Base-by-base conservation (phyloP, 2,329 filamentous ascomycete species). In the Aphanoascus verrucosus region DNA sequence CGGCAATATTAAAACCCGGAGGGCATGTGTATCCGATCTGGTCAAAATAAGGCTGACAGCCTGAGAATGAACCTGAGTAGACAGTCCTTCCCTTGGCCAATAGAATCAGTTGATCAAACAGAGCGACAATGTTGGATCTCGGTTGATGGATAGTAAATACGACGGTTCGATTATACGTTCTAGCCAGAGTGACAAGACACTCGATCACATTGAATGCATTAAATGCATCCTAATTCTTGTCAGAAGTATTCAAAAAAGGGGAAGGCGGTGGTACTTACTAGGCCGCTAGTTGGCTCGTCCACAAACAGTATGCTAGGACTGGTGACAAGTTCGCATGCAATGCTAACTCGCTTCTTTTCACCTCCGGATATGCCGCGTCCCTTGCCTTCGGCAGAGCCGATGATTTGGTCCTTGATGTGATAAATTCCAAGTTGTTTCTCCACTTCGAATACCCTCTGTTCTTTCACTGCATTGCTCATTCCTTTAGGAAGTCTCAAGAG, bases 81-180 rank as follows among this genome's bases (percentile, higher is more conserved):
- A 98, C 93, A 1, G 88, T 86, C 62, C 84, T 84, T 23, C 93
- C 93, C 60, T 88, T 84, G 1, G 93, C 93, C 42, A 98, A 76
- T 12, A 98, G 80, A 52, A 98, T 78, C n/a, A 98, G 77, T 53
- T 91, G 83, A 66, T 98, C 93, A 65, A 98, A 98, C 2, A 98
- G 78, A 8, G 93, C 93, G 19, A 97, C 93, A 64, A 98, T 98
- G 69, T 98, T 98, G 9, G 93, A 98, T 60, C 94, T 82, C 37
- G 93, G 93, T 64, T 98, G 93, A 68, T 98, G 93, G 59, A 98
- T 98, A 12, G 93, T 98, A 72, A 98, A 96, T 57, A 98, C 86
- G 53, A 98, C 89, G 0, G 94, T 98, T 56, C 94, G 81, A 72
- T 96, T 94, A 73, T 97, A 98, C 41, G 83, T 93, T 74, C 95